A percentile compares a stretch with the other conserved stretches of the same genome.
phyloP scores from a whole-genome alignment of 169 alveolate genomes.

The Plasmodium gonderi region DNA sequence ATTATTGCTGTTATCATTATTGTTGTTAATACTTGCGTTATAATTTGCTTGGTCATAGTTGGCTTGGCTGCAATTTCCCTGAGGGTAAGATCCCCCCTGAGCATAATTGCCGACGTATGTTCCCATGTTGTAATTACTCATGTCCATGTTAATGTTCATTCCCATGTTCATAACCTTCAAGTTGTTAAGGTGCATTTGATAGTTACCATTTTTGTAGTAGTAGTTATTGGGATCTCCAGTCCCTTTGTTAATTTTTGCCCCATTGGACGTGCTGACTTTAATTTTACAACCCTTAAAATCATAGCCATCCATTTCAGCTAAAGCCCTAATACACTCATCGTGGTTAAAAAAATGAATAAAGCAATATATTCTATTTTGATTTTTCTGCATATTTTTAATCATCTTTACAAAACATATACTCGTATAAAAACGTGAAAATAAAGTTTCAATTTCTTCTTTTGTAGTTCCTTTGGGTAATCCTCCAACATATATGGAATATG shows the following conservation, averaged over 20 bases:
- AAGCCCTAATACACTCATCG: conserved; percentile 63
- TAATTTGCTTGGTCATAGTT: background rate
- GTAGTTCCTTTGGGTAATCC: conserved; percentile 57
- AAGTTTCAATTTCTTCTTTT: conserved; percentile 68
- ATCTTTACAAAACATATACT: conserved; percentile 70
- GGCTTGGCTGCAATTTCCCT: background rate
- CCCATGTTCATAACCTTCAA: conserved; percentile 13
- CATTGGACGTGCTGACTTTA: conserved; percentile 64
- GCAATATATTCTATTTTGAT: conserved; percentile 53
- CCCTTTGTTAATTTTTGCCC: conserved; percentile 12
- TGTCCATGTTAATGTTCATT: conserved; percentile 13
- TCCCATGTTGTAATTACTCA: background rate
- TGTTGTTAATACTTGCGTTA: background rate
- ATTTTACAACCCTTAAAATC: conserved; percentile 62
- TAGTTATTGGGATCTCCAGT: conserved; percentile 1
- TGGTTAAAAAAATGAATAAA: conserved; percentile 69
- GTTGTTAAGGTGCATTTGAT: background rate
- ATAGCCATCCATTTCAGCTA: conserved; percentile 66
- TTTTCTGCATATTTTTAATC: conserved; percentile 54
- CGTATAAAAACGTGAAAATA: conserved; percentile 17
- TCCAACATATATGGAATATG: conserved; percentile 73
- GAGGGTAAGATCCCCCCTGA: background rate
- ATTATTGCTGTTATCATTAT: background rate
- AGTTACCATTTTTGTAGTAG: conserved; percentile 14
- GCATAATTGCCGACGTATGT: background rate